Percentiles rank a stretch among this genome's conserved stretches.
Evolutionary conservation across 2,329 filamentous ascomycete species (phyloP).

Genomic region (Diaporthe australafricana): DNA sequence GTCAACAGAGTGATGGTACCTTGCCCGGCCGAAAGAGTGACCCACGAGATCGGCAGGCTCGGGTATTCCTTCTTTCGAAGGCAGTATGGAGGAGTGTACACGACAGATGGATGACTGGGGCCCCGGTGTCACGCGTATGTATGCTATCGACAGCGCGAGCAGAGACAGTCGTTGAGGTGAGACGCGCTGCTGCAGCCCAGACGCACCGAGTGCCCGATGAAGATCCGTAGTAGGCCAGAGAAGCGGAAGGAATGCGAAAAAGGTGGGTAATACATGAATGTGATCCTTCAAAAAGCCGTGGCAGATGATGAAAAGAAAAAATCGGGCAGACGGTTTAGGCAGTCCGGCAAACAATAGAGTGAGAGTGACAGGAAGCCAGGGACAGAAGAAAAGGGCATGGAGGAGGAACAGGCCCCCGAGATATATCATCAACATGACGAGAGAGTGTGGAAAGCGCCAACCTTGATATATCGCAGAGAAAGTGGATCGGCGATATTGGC

Average conservation of each 20-base stretch:
- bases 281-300: not conserved
- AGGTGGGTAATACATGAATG: constrained; percentile 16
- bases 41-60: constrained; percentile 23
- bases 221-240: constrained; percentile 3
- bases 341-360: not conserved
- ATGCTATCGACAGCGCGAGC: not conserved
- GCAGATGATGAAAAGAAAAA: too few relatives aligned
- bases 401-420: constrained; percentile 12
- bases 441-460: not conserved
- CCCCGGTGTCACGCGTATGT: not conserved
- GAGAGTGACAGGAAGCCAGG: constrained; percentile 7
- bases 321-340: not conserved
- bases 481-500: constrained; percentile 28
- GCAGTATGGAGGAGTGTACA: not conserved
- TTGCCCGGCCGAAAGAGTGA: not conserved
- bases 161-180: constrained; percentile 1
- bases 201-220: constrained; percentile 20
- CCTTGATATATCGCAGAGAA: constrained; percentile 27
- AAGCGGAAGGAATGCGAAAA: constrained; percentile 21
- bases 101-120: not conserved
- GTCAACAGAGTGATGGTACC: not conserved
- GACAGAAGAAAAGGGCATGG: constrained; percentile 1
- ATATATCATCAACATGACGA: constrained; percentile 22
- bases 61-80: not conserved
- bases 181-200: constrained; percentile 22